Evolutionary conservation across 2,329 filamentous ascomycete species (phyloP).

Genomic region (Epichloe sibirici): DNA sequence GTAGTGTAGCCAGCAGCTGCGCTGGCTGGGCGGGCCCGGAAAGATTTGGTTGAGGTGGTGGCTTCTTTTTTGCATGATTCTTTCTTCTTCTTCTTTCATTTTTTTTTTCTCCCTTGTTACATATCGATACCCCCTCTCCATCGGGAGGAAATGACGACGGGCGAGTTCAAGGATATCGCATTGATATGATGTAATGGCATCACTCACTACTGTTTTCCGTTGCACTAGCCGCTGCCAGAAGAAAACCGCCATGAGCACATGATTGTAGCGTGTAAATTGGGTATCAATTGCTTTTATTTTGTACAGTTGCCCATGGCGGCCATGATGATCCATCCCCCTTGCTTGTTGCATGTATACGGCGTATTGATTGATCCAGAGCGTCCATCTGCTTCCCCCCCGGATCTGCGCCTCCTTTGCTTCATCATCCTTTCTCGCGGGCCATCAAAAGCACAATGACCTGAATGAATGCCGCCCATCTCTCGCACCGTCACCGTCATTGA

Average conservation of each 20-base stretch:
- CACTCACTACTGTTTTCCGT: no score
- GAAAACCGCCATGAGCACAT: not conserved
- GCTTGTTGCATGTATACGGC: not conserved
- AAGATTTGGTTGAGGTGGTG: not conserved
- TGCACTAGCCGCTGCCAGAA: no score
- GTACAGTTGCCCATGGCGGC: not conserved
- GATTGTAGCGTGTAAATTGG: not conserved
- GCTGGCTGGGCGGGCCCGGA: not conserved
- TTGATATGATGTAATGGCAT: not conserved
- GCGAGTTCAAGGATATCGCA: not conserved
- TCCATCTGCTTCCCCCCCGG: no score
- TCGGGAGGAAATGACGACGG: not conserved
- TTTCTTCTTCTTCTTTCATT: not conserved
- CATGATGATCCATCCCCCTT: not conserved
- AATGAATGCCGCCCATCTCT: not conserved
- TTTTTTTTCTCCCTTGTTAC: no score
- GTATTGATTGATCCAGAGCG: not conserved
- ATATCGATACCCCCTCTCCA: conserved; percentile 2
- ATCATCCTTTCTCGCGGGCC: no score
- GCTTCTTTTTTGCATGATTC: not conserved
- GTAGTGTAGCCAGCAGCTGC: conserved; percentile 13
- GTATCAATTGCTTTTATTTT: not conserved
- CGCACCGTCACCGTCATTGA: not conserved
- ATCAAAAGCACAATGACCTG: no score
- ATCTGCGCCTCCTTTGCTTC: no score